These are phyloP conservation scores for Colletotrichum sp. DNA, from an alignment of 2,329 filamentous ascomycete genomes.

Conservation along the genomic window DNA sequence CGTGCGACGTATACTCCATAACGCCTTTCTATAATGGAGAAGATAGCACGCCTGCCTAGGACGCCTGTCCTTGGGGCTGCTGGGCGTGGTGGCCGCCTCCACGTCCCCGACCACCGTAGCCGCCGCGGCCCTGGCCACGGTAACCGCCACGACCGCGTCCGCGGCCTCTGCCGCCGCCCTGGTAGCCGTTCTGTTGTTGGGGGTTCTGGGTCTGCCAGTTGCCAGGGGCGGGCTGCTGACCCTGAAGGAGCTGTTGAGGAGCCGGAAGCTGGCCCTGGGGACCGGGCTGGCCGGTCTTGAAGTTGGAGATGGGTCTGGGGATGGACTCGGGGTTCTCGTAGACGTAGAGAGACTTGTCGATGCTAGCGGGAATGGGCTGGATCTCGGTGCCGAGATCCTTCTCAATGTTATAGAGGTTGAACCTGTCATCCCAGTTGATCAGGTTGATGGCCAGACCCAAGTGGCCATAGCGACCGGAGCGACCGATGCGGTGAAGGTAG, in stretches of 20 bases:
- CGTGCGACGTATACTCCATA: constrained; percentile 8
- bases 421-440: constrained; percentile 99
- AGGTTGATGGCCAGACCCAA: constrained; percentile 97
- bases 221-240: constrained; percentile 27
- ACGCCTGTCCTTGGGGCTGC: constrained; percentile 27
- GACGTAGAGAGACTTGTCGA: constrained; percentile 98
- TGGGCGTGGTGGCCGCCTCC: constrained; percentile 19
- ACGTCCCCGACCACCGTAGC: constrained; percentile 13
- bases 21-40: constrained; percentile 18
- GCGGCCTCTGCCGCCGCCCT: constrained; percentile 32
- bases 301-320: constrained; percentile 74
- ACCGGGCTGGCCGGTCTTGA: constrained; percentile 34
- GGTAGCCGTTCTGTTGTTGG: constrained; percentile 35
- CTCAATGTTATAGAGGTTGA: constrained; percentile 99
- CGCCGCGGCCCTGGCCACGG: constrained; percentile 19
- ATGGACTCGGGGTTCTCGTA: constrained; percentile 97
- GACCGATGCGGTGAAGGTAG: constrained; percentile 96
- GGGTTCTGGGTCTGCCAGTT: constrained; percentile 33
- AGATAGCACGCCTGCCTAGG: constrained; percentile 30
- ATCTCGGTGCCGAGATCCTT: constrained; percentile 97
- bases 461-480: constrained; percentile 96
- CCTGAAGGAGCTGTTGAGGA: constrained; percentile 22
- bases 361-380: constrained; percentile 89
- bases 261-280: constrained; percentile 28
- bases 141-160: constrained; percentile 27